A percentile compares a stretch with the other conserved stretches of the same genome.
phyloP scores from a whole-genome alignment of 768 basidiomycete species.

The Pleurotus eryngii region DNA sequence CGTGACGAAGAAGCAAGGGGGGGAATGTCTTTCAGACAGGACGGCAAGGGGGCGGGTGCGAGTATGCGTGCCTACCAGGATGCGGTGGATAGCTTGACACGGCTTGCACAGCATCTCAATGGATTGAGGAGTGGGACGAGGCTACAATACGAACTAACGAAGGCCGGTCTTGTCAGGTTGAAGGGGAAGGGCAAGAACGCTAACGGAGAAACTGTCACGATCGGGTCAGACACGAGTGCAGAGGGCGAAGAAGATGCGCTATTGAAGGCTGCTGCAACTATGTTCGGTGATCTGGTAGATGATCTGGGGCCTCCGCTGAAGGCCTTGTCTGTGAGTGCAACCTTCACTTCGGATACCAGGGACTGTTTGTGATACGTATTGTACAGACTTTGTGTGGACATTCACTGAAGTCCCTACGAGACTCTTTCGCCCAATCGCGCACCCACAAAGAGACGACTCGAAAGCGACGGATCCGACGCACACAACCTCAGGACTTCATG shows the following conservation, averaged over 20 bases:
- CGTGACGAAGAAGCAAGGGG: not conserved
- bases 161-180: conserved; percentile 39
- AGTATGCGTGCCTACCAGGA: conserved; percentile 72
- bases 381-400: conserved; percentile 55
- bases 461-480: conserved; percentile 24
- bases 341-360: not conserved
- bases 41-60: conserved; percentile 13
- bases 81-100: conserved; percentile 80
- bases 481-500: conserved; percentile 58
- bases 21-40: conserved; percentile 10
- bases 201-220: conserved; percentile 9
- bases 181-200: conserved; percentile 12
- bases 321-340: conserved; percentile 60
- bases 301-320: conserved; percentile 77
- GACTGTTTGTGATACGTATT: not conserved
- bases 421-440: conserved; percentile 55
- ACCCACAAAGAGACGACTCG: conserved; percentile 16
- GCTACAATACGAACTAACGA: conserved; percentile 79
- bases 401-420: conserved; percentile 61
- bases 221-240: not conserved
- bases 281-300: conserved; percentile 78
- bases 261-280: conserved; percentile 59
- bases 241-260: conserved; percentile 37
- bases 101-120: conserved; percentile 91
- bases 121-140: conserved; percentile 82